Percentiles rank a stretch among this genome's conserved stretches.
Evolutionary conservation across 805 yeast species (phyloP).

Genomic region (Starmerella asiatica): DNA sequence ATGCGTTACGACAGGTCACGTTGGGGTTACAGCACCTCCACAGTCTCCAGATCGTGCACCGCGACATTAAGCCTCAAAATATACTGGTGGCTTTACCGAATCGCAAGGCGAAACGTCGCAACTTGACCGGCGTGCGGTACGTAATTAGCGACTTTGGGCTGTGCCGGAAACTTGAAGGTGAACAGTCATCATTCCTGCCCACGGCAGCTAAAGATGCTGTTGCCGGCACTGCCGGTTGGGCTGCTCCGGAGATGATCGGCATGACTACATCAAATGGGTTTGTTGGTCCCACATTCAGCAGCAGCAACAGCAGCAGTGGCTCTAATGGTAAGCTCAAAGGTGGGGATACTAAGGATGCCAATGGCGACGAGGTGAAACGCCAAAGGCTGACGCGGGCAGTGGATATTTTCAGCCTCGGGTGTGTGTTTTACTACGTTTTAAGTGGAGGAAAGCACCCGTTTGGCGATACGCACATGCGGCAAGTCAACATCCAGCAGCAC

Average conservation of each 20-base stretch:
- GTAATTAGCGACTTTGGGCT: slow-evolving; percentile 92
- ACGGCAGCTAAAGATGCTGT: slow-evolving; percentile 50
- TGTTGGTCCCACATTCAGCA: background rate
- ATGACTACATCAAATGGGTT: slow-evolving; percentile 1
- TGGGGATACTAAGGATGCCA: too few relatives aligned
- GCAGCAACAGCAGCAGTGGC: background rate
- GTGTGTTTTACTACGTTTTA: slow-evolving; percentile 78
- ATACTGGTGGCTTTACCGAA: slow-evolving; percentile 63
- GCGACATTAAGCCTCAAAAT: slow-evolving; percentile 91
- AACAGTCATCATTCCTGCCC: slow-evolving; percentile 85
- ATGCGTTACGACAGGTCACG: slow-evolving; percentile 55
- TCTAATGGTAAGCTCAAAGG: too few relatives aligned
- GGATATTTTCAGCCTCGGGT: slow-evolving; percentile 88
- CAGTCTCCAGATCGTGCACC: slow-evolving; percentile 78
- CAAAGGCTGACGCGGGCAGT: slow-evolving; percentile 71
- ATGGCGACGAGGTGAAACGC: background rate
- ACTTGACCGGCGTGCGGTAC: slow-evolving; percentile 36
- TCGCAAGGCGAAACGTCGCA: background rate
- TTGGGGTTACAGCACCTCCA: slow-evolving; percentile 79
- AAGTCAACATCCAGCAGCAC: slow-evolving; percentile 71
- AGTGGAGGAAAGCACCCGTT: slow-evolving; percentile 83
- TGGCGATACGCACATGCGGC: slow-evolving; percentile 82
- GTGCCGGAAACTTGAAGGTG: slow-evolving; percentile 81
- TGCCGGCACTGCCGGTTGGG: slow-evolving; percentile 97
- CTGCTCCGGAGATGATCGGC: slow-evolving; percentile 65